These are phyloP conservation scores for Notholithocarpus densiflorus DNA, from an alignment of 306 rosid species.

Conservation along the genomic window DNA sequence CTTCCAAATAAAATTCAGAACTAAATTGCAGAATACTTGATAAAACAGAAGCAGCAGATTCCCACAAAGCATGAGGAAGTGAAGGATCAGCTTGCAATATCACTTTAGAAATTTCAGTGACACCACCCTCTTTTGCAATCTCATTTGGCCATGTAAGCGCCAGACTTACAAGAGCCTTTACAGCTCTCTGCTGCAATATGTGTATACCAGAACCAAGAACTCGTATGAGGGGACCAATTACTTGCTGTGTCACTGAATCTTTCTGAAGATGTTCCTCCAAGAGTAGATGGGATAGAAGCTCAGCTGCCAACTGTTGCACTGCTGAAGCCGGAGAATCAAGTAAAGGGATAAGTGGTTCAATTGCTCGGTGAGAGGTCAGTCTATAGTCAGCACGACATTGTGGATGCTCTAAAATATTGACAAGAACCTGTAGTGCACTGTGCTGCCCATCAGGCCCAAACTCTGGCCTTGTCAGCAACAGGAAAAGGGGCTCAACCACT, in stretches of 20 bases:
- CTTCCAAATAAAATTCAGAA: slow-evolving; percentile 96
- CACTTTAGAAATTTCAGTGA: slow-evolving; percentile 83
- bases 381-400: slow-evolving; percentile 89
- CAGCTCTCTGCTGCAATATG: slow-evolving; percentile 96
- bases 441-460: slow-evolving; percentile 97
- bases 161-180: slow-evolving; percentile 91
- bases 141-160: slow-evolving; percentile 96
- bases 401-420: slow-evolving; percentile 91
- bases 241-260: slow-evolving; percentile 85
- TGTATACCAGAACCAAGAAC: slow-evolving; percentile 88
- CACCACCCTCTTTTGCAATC: slow-evolving; percentile 98
- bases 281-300: slow-evolving; percentile 91
- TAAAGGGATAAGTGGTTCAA: slow-evolving; percentile 88
- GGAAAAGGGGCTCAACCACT: slow-evolving; percentile 88
- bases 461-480: slow-evolving; percentile 75
- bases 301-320: slow-evolving; percentile 97
- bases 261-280: slow-evolving; percentile 86
- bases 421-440: slow-evolving; percentile 90
- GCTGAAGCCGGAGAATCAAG: slow-evolving; percentile 88
- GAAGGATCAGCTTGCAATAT: slow-evolving; percentile 93
- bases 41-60: slow-evolving; percentile 93
- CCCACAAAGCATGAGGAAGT: slow-evolving; percentile 96
- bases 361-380: slow-evolving; percentile 77
- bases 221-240: slow-evolving; percentile 82
- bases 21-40: slow-evolving; percentile 93